Percentiles rank a stretch among this genome's conserved stretches.
Conservation (phyloP, 2,329 filamentous ascomycete species). For the Cladosporium sp. region DNA sequence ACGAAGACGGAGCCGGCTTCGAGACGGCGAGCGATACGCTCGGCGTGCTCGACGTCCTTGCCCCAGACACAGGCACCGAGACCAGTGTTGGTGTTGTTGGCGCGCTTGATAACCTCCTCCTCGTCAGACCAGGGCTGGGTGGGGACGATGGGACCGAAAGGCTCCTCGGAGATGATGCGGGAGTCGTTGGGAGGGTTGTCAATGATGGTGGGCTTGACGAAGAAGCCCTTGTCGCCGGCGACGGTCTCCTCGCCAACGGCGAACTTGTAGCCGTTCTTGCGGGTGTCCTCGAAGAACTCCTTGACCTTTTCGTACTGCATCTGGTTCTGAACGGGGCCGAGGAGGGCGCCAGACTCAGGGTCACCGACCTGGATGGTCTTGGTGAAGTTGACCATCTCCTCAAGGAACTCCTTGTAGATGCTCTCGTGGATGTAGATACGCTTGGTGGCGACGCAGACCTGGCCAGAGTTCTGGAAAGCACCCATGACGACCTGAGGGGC, state of each 20-base stretch:
- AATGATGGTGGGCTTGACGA: conserved; percentile 42
- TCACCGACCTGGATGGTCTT: conserved; percentile 42
- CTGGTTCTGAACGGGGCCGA: conserved; percentile 56
- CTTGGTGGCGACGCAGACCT: conserved; percentile 52
- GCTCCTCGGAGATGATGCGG: conserved; percentile 45
- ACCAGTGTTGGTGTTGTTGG: conserved; percentile 47
- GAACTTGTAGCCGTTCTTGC: conserved; percentile 44
- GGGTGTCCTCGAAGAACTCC: conserved; percentile 35
- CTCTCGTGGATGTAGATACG: conserved; percentile 54
- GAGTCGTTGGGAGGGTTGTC: conserved; percentile 40
- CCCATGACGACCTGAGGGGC: conserved; percentile 47
- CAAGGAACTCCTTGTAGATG: conserved; percentile 47
- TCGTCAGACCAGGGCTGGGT: conserved; percentile 42
- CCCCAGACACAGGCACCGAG: conserved; percentile 53
- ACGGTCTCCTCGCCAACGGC: conserved; percentile 51
- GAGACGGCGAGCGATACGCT: conserved; percentile 43
- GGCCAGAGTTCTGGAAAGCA: conserved; percentile 55
- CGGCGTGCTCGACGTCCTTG: conserved; percentile 45
- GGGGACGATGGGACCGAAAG: conserved; percentile 48
- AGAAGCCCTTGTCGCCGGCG: conserved; percentile 36
- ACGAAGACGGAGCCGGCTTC: conserved; percentile 54
- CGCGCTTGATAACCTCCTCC: conserved; percentile 43
- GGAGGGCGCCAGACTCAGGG: conserved; percentile 40
- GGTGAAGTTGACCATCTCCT: conserved; percentile 43
- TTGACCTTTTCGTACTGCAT: conserved; percentile 53